Evolutionary conservation across 2,329 filamentous ascomycete genomes (phyloP).

Genomic region (Mycosphaerelloides madeirae): DNA sequence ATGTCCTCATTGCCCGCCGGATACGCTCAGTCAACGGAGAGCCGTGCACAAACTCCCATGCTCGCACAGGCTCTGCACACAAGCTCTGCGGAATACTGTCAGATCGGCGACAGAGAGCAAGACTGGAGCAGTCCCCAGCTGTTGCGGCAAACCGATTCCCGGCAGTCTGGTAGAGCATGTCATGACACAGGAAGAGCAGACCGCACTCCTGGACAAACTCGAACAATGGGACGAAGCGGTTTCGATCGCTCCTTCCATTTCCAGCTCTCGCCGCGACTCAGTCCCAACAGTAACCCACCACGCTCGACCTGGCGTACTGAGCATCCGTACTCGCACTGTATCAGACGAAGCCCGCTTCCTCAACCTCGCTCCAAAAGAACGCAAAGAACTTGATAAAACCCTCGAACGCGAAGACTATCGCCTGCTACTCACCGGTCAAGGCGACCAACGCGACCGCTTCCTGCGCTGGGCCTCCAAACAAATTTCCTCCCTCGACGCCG

Average conservation of each 20-base stretch:
- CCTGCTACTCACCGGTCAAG: slow-evolving; percentile 23
- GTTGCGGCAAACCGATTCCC: slow-evolving; percentile 40
- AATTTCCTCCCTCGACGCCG: slow-evolving; percentile 17
- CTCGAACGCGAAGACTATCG: slow-evolving; percentile 25
- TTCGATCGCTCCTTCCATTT: slow-evolving; percentile 14
- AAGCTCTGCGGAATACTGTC: slow-evolving; percentile 32
- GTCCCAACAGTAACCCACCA: slow-evolving; percentile 4
- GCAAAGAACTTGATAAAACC: slow-evolving; percentile 17
- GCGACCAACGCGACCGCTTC: slow-evolving; percentile 29
- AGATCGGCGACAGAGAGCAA: slow-evolving; percentile 31
- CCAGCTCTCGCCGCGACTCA: slow-evolving; percentile 13
- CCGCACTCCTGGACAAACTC: slow-evolving; percentile 29
- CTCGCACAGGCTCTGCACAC: slow-evolving; percentile 32
- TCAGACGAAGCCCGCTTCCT: slow-evolving; percentile 18
- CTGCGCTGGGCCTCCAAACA: slow-evolving; percentile 24
- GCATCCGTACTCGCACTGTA: slow-evolving; percentile 10
- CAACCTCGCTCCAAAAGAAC: slow-evolving; percentile 10
- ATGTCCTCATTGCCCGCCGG: slow-evolving; percentile 32
- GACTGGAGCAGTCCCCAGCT: slow-evolving; percentile 35
- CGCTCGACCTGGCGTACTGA: slow-evolving; percentile 3
- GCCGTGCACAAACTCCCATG: slow-evolving; percentile 32
- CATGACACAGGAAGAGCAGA: slow-evolving; percentile 36
- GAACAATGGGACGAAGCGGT: slow-evolving; percentile 30
- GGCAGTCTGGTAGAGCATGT: slow-evolving; percentile 36
- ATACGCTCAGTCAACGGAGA: slow-evolving; percentile 21